Evolutionary conservation across 495 filamentous ascomycete genomes (phyloP), one percentile per base, ranked within the genome.

Genomic region (Massariosphaeria phaeospora): DNA sequence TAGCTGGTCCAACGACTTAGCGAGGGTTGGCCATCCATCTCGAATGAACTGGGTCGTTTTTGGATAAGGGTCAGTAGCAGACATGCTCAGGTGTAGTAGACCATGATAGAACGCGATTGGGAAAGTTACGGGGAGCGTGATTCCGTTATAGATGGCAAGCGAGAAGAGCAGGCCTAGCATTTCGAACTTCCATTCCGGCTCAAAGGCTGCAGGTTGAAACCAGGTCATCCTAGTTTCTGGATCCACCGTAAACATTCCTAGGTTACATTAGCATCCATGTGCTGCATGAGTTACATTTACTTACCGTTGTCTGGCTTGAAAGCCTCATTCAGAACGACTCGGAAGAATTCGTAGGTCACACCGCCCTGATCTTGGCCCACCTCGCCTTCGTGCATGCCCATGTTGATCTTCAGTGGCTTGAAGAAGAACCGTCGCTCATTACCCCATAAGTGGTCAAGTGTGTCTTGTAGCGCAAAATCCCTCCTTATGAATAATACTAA

Each of bases 291-390:
- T 23, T 29, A 24, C 12, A n/a, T 23, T 2, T n/a, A 72, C 79
- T 76, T 77, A 64, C 82, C 90, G 59, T 85, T 86, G 33, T 84
- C 76, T 9, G 88, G 81, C 65, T 88, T 76, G 23, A 96, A 71
- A 2, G 84, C 85, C 63, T 95, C 84, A 4, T 75, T 80, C 59
- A 95, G 80, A 45, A 86, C 81, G 31, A 95, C 63, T 27, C 86
- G 81, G 72, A 98, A 96, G 70, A 95, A 97, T 53, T 98, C 93
- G 65, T 91, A 90, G 55, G 95, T 89, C 3, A 97, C 89, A 43
- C 93, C 93, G 48, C 93, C 93, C 50, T 90, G 86, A 70, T 98
- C 93, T 17, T 91, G 76, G 1, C 93, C 93, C 63, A 94, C 85
- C 70, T 96, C 93, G 13, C 89, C 88, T 52, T 77, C 76, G 18